phyloP scores from a whole-genome alignment of 2,329 filamentous ascomycete genomes.

The Eurotiales sp. region DNA sequence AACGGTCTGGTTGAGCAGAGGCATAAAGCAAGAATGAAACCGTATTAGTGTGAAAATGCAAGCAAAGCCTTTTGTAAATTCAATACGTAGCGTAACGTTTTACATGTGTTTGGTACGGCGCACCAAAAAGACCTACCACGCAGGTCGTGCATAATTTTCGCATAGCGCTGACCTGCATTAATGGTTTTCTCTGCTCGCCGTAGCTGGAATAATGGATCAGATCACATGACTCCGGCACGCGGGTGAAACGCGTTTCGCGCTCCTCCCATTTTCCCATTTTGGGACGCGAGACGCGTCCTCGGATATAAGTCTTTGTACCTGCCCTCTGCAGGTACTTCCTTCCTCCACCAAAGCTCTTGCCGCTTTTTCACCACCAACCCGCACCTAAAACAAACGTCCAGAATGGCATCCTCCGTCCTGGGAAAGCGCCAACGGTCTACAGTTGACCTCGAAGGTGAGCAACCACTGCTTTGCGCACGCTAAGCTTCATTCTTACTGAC shows the following conservation, averaged over 20 bases:
- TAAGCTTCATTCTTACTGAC: no score
- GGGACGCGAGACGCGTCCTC: conserved; percentile 18
- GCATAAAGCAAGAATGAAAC: no score
- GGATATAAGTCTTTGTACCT: conserved; percentile 16
- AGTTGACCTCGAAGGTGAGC: conserved; percentile 38
- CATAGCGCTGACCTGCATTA: not conserved
- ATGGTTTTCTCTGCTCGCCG: not conserved
- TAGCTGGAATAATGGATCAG: no score
- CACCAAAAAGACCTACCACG: not conserved
- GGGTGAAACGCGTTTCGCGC: conserved; percentile 18
- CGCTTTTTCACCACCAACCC: conserved; percentile 19
- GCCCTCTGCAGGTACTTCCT: conserved; percentile 21
- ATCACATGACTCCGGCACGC: conserved; percentile 15
- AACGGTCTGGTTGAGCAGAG: no score
- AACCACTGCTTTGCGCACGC: not conserved
- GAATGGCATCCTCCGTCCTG: conserved; percentile 39
- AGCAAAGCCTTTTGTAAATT: no score
- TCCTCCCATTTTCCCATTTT: conserved; percentile 18
- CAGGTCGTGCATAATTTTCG: conserved; percentile 10
- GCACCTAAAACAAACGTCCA: conserved; percentile 16
- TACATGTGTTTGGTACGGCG: no score
- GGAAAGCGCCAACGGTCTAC: conserved; percentile 43
- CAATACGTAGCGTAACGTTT: no score
- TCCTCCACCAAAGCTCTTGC: conserved; percentile 23
- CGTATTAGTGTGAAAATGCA: no score